phyloP scores from a whole-genome alignment of 164 flowering plant species.

The Dillenia suffruticosa region DNA sequence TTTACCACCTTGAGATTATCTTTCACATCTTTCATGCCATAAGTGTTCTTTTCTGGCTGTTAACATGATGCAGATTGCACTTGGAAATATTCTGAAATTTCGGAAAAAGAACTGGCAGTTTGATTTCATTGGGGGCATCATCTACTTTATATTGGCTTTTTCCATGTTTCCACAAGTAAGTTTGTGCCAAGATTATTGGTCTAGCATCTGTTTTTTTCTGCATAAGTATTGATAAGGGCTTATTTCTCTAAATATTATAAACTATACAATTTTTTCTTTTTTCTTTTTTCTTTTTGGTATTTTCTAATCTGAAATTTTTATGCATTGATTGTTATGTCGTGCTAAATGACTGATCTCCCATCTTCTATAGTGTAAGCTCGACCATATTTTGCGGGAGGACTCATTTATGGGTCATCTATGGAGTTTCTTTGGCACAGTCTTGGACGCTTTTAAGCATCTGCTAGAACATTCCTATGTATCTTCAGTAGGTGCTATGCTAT shows the following conservation, averaged over 20 bases:
- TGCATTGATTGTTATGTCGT: neutral
- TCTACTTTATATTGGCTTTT: constrained; percentile 79
- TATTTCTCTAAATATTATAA: no score
- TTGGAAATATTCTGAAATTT: constrained; percentile 94
- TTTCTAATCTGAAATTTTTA: neutral
- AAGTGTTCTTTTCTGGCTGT: constrained; percentile 1
- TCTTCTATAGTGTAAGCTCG: constrained; percentile 70
- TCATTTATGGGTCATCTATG: constrained; percentile 73
- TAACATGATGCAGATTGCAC: constrained; percentile 69
- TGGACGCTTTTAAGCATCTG: constrained; percentile 64
- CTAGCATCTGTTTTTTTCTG: no score
- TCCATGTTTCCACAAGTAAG: constrained; percentile 93
- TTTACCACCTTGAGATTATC: neutral
- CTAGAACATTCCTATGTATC: constrained; percentile 76
- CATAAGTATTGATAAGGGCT: no score
- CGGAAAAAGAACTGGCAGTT: constrained; percentile 99
- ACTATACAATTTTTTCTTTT: neutral
- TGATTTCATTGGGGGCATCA: constrained; percentile 97
- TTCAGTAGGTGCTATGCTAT: constrained; percentile 46
- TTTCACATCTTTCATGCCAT: neutral
- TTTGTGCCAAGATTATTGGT: neutral
- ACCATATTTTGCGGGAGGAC: constrained; percentile 71
- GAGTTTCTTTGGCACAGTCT: constrained; percentile 75
- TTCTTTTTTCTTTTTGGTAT: neutral
- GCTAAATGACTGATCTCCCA: constrained; percentile 11